Conservation (phyloP, 768 basidiomycete genomes). For the Termitomyces sp. region DNA sequence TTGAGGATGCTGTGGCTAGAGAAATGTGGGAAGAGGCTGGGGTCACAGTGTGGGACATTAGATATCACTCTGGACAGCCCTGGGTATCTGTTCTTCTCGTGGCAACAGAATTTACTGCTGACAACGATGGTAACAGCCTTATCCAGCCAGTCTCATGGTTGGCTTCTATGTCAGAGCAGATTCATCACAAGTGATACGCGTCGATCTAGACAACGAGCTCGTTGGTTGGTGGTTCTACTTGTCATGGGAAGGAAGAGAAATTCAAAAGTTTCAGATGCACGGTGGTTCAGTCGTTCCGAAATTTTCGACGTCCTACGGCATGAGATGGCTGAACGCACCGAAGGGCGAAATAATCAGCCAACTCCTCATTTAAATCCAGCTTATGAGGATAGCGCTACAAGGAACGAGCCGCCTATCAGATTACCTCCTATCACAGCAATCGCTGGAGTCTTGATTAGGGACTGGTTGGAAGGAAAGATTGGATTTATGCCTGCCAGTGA, state of each 20-base stretch:
- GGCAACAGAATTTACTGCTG: not conserved
- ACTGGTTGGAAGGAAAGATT: constrained; percentile 70
- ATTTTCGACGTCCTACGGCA: constrained; percentile 60
- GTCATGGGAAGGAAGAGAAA: not conserved
- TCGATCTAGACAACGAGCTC: constrained; percentile 94
- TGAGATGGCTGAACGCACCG: constrained; percentile 38
- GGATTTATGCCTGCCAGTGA: constrained; percentile 22
- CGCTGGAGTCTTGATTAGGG: constrained; percentile 78
- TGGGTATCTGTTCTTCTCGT: constrained; percentile 47
- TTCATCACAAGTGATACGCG: constrained; percentile 65
- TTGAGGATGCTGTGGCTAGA: constrained; percentile 88
- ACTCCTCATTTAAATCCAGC: constrained; percentile 10
- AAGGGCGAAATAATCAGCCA: constrained; percentile 26
- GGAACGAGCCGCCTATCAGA: constrained; percentile 52
- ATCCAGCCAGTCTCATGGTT: constrained; percentile 86
- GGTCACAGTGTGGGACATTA: constrained; percentile 76
- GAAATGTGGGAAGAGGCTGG: constrained; percentile 98
- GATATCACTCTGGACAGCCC: constrained; percentile 83
- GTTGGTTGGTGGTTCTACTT: constrained; percentile 48
- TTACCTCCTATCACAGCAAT: constrained; percentile 77
- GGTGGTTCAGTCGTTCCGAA: constrained; percentile 81
- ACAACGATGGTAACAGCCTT: constrained; percentile 52
- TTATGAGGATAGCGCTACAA: constrained; percentile 17
- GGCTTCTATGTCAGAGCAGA: constrained; percentile 83
- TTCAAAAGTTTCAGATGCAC: constrained; percentile 55